Percentiles rank a stretch among this genome's conserved stretches.
These are phyloP conservation scores for Saccharomycopsis guyanensis DNA, from an alignment of 805 yeast species.

Conservation along the genomic window DNA sequence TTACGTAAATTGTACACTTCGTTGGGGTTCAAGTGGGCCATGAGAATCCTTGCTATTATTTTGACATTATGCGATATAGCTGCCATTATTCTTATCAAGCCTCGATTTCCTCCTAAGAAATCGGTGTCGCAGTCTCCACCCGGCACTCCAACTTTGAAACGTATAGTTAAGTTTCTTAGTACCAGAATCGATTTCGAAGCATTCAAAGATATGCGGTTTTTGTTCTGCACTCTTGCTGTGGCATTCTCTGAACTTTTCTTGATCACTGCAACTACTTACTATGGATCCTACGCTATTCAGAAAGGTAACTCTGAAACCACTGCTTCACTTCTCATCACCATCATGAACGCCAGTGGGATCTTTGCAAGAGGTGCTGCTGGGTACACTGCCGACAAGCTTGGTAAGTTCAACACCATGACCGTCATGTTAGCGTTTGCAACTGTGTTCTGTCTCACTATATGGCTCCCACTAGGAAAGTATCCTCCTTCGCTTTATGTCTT, in stretches of 20 bases:
- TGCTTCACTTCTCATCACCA: slow-evolving; percentile 35
- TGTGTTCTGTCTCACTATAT: slow-evolving; percentile 31
- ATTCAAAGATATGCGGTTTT: slow-evolving; percentile 38
- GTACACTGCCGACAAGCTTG: slow-evolving; percentile 32
- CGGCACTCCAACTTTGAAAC: neutral
- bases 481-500: slow-evolving; percentile 36
- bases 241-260: slow-evolving; percentile 40
- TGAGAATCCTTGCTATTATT: slow-evolving; percentile 37
- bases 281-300: slow-evolving; percentile 42
- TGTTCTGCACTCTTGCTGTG: slow-evolving; percentile 38
- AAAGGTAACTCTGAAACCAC: slow-evolving; percentile 35
- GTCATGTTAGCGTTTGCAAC: slow-evolving; percentile 30
- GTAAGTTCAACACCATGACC: slow-evolving; percentile 42
- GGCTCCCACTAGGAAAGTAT: slow-evolving; percentile 37
- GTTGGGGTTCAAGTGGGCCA: slow-evolving; percentile 48
- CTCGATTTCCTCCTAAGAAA: slow-evolving; percentile 25
- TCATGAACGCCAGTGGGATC: slow-evolving; percentile 31
- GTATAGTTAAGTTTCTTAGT: neutral
- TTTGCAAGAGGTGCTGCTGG: slow-evolving; percentile 31
- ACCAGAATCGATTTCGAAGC: slow-evolving; percentile 22
- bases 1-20: slow-evolving; percentile 33
- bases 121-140: neutral
- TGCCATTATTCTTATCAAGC: slow-evolving; percentile 28
- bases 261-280: slow-evolving; percentile 38
- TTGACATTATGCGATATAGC: slow-evolving; percentile 2